Conservation (phyloP, 805 yeast species). For the Candida railenensis region DNA sequence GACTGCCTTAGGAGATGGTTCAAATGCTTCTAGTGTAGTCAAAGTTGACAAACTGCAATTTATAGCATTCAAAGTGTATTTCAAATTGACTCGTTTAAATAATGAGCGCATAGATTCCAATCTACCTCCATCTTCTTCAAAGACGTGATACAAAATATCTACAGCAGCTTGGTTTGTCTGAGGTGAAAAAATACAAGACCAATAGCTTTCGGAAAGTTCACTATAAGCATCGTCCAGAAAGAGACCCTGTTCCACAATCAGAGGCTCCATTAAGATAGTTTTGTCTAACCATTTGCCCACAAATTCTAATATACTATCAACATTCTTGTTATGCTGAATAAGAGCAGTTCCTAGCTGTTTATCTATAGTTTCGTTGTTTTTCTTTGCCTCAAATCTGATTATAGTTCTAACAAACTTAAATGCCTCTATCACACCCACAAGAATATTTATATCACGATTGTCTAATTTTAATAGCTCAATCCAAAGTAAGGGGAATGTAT, state of each 20-base stretch:
- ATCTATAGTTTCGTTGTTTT: constrained; percentile 13
- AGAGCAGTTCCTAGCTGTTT: constrained; percentile 22
- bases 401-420: background rate
- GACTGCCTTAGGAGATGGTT: constrained; percentile 75
- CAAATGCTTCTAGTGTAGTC: constrained; percentile 50
- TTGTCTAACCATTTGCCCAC: constrained; percentile 21
- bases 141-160: constrained; percentile 70
- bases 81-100: constrained; percentile 41
- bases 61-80: constrained; percentile 48
- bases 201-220: constrained; percentile 55
- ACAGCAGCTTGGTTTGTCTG: constrained; percentile 67
- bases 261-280: constrained; percentile 30
- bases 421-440: background rate
- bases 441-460: background rate
- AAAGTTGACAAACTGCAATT: constrained; percentile 45
- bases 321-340: constrained; percentile 31
- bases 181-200: constrained; percentile 74
- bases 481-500: constrained; percentile 34
- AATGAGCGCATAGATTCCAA: constrained; percentile 66
- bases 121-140: constrained; percentile 64
- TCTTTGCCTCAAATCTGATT: constrained; percentile 23
- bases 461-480: constrained; percentile 4
- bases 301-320: constrained; percentile 17
- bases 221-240: constrained; percentile 17
- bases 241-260: constrained; percentile 17